Evolutionary conservation across 257 asterid species (phyloP).

Genomic region (Capsicum chinense): DNA sequence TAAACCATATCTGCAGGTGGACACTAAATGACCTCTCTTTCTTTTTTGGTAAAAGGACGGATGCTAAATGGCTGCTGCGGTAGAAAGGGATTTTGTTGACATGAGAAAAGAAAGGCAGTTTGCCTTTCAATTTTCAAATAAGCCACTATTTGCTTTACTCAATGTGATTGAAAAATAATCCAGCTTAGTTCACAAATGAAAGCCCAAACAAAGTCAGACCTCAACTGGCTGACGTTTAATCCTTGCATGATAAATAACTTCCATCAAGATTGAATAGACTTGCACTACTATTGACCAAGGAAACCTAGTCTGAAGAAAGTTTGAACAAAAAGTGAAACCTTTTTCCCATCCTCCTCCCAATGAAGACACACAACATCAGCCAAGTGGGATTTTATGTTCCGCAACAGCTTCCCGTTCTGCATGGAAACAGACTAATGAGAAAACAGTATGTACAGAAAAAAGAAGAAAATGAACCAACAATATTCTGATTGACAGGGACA

Average conservation of each 20-base stretch:
- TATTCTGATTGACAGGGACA: conserved; percentile 20
- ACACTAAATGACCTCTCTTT: not conserved
- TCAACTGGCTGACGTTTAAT: conserved; percentile 2
- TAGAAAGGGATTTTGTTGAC: not conserved
- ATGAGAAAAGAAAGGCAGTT: not conserved
- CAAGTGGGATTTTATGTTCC: conserved; percentile 71
- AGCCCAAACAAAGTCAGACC: conserved; percentile 13
- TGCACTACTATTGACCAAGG: not conserved
- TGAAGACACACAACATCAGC: conserved; percentile 80
- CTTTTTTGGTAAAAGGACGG: not conserved
- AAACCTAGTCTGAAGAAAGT: conserved; percentile 9
- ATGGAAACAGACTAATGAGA: conserved; percentile 27
- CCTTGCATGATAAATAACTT: conserved; percentile 18
- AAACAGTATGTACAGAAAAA: not conserved
- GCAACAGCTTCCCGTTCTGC: conserved; percentile 91
- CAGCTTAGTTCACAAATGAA: conserved; percentile 16
- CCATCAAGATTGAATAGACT: conserved; percentile 19
- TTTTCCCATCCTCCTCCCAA: conserved; percentile 88
- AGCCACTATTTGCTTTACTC: conserved; percentile 9
- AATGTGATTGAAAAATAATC: not conserved
- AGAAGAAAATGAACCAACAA: conserved; percentile 16
- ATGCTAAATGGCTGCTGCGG: not conserved
- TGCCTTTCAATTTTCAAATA: not conserved
- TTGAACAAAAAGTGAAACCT: conserved; percentile 33
- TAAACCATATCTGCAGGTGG: conserved; percentile 16